A percentile compares a stretch with the other conserved stretches of the same genome.
These are phyloP conservation scores for Allium fistulosum DNA, from an alignment of 106 monocot species.

Conservation along the genomic window DNA sequence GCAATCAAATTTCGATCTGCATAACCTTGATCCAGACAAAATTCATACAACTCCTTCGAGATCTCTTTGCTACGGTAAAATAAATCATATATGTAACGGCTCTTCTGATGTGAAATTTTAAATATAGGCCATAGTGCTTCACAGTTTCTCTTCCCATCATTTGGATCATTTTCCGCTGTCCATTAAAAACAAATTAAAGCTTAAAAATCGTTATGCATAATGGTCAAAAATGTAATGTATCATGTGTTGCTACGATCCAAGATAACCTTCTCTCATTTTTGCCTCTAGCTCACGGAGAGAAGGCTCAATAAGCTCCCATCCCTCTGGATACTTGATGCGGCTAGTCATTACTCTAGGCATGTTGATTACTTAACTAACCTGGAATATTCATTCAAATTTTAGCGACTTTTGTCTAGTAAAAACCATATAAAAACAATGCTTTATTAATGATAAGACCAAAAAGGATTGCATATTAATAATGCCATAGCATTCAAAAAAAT, in stretches of 20 bases:
- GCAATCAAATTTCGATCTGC: conserved; percentile 88
- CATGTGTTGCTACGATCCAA: neutral
- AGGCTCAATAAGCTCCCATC: conserved; percentile 95
- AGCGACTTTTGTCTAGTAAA: no score
- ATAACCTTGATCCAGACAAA: conserved; percentile 85
- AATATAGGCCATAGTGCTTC: conserved; percentile 90
- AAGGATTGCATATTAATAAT: no score
- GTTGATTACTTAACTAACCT: neutral
- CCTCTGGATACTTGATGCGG: conserved; percentile 77
- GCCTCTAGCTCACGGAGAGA: conserved; percentile 83
- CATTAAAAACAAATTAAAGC: neutral
- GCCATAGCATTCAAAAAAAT: no score
- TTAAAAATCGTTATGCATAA: neutral
- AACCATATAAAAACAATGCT: no score
- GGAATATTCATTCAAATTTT: no score
- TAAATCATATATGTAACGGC: conserved; percentile 81
- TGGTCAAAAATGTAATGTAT: neutral
- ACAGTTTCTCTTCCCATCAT: conserved; percentile 95
- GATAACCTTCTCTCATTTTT: conserved; percentile 88
- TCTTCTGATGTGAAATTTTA: conserved; percentile 74
- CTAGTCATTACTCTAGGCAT: conserved; percentile 96
- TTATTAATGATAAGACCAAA: no score
- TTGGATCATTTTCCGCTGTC: conserved; percentile 89
- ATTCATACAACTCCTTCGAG: conserved; percentile 78
- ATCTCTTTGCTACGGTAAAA: conserved; percentile 88